A percentile compares a stretch with the other conserved stretches of the same genome.
Conservation (phyloP, 176 grass and related monocot genomes). For the Hyparrhenia diplandra region DNA sequence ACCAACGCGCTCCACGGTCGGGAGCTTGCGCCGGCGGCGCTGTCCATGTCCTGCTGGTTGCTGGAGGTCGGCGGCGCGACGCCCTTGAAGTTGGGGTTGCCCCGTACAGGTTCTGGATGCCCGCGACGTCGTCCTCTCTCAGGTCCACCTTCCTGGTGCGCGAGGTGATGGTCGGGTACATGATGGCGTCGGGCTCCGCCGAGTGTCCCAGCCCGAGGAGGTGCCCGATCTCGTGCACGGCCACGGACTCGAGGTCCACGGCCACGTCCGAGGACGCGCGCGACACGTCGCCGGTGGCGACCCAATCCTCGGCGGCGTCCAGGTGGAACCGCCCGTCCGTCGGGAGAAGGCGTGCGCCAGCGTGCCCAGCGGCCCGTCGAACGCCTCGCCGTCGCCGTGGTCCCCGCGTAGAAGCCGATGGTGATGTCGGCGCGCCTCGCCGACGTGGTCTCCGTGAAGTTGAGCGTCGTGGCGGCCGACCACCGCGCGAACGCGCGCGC, state of each 20-base stretch:
- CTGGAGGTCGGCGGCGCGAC: constrained; percentile 26
- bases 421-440: constrained; percentile 52
- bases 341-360: constrained; percentile 96
- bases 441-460: constrained; percentile 59
- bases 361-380: constrained; percentile 82
- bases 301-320: constrained; percentile 81
- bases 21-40: neutral
- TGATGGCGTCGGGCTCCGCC: constrained; percentile 50
- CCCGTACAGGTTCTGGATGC: constrained; percentile 79
- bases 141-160: constrained; percentile 70
- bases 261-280: constrained; percentile 29
- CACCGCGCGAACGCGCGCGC: constrained; percentile 72
- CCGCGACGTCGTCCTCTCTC: constrained; percentile 51
- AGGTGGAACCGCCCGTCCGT: constrained; percentile 81
- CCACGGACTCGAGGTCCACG: constrained; percentile 88
- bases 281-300: constrained; percentile 46
- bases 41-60: constrained; percentile 58
- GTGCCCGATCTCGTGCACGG: constrained; percentile 96
- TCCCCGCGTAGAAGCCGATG: constrained; percentile 68
- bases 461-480: constrained; percentile 59
- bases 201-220: constrained; percentile 84
- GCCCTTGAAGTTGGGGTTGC: constrained; percentile 74
- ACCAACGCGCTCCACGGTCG: neutral
- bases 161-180: constrained; percentile 73
- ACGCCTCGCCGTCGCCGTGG: constrained; percentile 82